Percentiles rank a stretch among this genome's conserved stretches.
Evolutionary conservation across 2,329 filamentous ascomycete genomes (phyloP).

Genomic region (Alternaria triticimaculans): DNA sequence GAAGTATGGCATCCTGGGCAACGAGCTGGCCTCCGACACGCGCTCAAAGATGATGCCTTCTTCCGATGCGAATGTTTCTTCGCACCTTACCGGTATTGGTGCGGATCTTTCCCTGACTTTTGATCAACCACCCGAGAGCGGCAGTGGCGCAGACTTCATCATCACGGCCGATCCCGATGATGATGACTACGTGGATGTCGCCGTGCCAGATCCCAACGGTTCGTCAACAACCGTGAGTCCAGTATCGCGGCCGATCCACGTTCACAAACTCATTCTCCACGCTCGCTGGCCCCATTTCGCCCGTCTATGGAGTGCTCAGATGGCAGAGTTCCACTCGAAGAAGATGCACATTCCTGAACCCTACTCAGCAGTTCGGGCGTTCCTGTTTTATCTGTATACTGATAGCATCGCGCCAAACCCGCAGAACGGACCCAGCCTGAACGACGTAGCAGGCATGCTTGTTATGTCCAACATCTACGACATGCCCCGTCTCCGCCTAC

Average conservation of each 20-base stretch:
- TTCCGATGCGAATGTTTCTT: conserved; percentile 61
- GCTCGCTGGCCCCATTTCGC: conserved; percentile 97
- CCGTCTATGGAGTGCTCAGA: conserved; percentile 88
- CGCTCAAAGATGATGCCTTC: conserved; percentile 54
- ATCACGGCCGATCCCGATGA: conserved; percentile 87
- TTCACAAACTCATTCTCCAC: conserved; percentile 92
- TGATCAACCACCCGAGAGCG: conserved; percentile 81
- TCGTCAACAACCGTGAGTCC: conserved; percentile 42
- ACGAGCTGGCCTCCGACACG: conserved; percentile 62
- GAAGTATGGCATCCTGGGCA: conserved; percentile 88
- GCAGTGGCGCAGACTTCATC: conserved; percentile 87
- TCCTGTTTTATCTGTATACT: conserved; percentile 95
- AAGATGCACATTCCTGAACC: conserved; percentile 98
- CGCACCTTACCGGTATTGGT: conserved; percentile 71
- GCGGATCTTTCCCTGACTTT: conserved; percentile 86
- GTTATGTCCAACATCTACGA: conserved; percentile 99
- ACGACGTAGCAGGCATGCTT: conserved; percentile 89
- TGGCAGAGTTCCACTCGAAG: conserved; percentile 96
- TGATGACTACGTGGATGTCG: conserved; percentile 67
- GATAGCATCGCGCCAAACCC: conserved; percentile 73
- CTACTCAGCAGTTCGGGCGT: conserved; percentile 91
- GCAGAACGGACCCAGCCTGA: conserved; percentile 64
- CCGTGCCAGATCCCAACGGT: conserved; percentile 49
- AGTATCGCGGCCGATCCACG: conserved; percentile 83
- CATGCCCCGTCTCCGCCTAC: conserved; percentile 86